Conservation (phyloP, 2,329 filamentous ascomycete genomes). For the Penicillium hesseltinei region DNA sequence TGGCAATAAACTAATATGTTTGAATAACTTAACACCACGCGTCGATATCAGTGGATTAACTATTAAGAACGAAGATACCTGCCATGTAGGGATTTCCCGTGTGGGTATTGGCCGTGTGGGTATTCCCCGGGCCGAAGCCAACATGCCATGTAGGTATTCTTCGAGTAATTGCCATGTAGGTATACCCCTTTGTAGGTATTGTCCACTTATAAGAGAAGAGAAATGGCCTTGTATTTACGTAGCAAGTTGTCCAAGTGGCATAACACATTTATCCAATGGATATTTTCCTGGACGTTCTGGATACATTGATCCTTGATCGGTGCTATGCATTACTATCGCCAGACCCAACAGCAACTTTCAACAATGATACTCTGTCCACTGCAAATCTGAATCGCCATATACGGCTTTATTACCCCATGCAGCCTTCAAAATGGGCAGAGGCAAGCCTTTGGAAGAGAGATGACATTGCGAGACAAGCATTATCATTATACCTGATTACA, state of each 20-base stretch:
- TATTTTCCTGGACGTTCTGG: constrained; percentile 75
- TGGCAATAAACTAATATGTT: background rate
- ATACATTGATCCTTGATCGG: constrained; percentile 74
- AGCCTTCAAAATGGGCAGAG: constrained; percentile 28
- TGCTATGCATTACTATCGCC: constrained; percentile 58
- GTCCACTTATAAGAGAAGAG: constrained; percentile 4
- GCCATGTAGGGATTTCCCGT: constrained; percentile 17
- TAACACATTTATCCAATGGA: constrained; percentile 62
- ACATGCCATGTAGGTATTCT: background rate
- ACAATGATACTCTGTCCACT: background rate
- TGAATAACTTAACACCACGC: too few relatives aligned
- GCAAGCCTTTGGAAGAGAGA: constrained; percentile 33
- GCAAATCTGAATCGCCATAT: constrained; percentile 27
- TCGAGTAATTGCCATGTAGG: constrained; percentile 2
- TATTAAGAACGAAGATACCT: too few relatives aligned
- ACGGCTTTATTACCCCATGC: constrained; percentile 24
- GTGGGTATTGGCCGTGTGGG: constrained; percentile 16
- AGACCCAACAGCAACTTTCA: background rate
- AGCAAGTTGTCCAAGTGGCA: background rate
- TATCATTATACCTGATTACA: constrained; percentile 30
- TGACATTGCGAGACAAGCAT: constrained; percentile 28
- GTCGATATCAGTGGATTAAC: too few relatives aligned
- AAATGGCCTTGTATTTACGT: background rate
- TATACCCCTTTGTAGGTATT: constrained; percentile 4
- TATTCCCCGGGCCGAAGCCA: background rate